Percentiles rank a stretch among this genome's conserved stretches.
Conservation (phyloP, 176 grass and related monocot species). For the maize (Zea mays) region Zm-B73-REFERENCE-NAM-5.0 NC_050098.1:181305001-181305500, state of each 20-base stretch:
- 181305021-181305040: background rate
- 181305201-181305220: background rate
- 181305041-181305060: background rate
- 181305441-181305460: conserved; percentile 10
- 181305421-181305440: conserved; percentile 13
- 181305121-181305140: background rate
- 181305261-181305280: background rate
- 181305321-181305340: background rate
- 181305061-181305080: background rate
- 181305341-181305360: background rate
- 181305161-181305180: background rate
- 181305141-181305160: too few relatives aligned
- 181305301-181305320: background rate
- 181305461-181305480: conserved; percentile 33
- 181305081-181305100: background rate
- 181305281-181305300: background rate
- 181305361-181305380: background rate
- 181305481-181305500: background rate
- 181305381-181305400: background rate
- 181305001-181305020: background rate
- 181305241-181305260: background rate
- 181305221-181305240: background rate
- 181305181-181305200: background rate
- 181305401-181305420: background rate
- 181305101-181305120: too few relatives aligned